These are phyloP conservation scores for Phytophthora lateralis DNA, from an alignment of 352 stramenopile species.

Conservation along the genomic window DNA sequence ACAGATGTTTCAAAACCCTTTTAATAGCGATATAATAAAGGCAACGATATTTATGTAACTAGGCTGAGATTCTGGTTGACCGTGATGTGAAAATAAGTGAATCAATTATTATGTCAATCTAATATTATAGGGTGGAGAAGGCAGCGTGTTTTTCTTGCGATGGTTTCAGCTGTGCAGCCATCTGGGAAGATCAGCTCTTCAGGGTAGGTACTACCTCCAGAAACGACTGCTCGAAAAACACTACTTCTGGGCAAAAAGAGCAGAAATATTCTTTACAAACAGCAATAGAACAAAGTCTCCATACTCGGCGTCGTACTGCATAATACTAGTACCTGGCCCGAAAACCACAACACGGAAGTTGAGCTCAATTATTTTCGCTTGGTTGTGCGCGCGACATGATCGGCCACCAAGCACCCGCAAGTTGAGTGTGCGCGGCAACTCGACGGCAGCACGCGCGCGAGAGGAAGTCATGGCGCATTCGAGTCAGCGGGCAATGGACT, in stretches of 20 bases:
- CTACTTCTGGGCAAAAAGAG: not conserved
- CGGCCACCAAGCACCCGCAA: conserved; percentile 9
- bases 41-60: not conserved
- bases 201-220: not conserved
- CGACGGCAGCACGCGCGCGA: conserved; percentile 5
- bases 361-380: conserved; percentile 10
- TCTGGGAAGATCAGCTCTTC: conserved; percentile 26
- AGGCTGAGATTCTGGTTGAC: not conserved
- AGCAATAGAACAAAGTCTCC: not conserved
- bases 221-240: not conserved
- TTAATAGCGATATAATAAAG: conserved; percentile 7
- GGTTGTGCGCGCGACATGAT: conserved; percentile 28
- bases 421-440: conserved; percentile 18
- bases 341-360: too few relatives aligned
- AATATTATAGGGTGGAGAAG: conserved; percentile 14
- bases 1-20: not conserved
- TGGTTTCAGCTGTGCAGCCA: conserved; percentile 21
- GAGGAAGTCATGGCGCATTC: not conserved
- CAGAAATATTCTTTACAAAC: not conserved
- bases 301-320: too few relatives aligned
- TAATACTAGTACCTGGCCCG: too few relatives aligned
- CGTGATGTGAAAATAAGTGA: not conserved
- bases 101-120: not conserved
- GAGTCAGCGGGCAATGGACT: not conserved
- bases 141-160: conserved; percentile 23